Base-by-base conservation (phyloP, 768 basidiomycete species). In the Clitopilus hobsonii region DNA sequence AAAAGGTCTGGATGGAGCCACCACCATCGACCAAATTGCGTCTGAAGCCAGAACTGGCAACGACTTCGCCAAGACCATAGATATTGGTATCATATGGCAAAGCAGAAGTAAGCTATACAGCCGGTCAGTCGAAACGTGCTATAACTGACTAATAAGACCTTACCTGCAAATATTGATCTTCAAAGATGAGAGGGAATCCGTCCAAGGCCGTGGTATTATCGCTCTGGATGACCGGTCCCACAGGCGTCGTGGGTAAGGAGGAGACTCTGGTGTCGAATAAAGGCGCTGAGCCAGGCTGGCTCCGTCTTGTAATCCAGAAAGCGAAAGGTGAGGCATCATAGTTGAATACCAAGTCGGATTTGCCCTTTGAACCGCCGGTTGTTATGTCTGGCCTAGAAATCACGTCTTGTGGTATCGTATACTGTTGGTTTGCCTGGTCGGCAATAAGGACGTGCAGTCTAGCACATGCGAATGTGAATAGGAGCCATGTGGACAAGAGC, bases 111-210 rank as follows among this genome's bases (percentile, higher is more conserved):
- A 92, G 58, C 84, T 85, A 56, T 1, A 38, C 2, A 22, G n/a
- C n/a, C n/a, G 22, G 38, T 38, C 28, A 20, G 8, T 38, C 18
- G 6, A 14, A 41, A 26, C 25, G 25, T 32, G 36, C 50, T 16
- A 49, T 26, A 6, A 6, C 20, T 25, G 36, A 28, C 18, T n/a
- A n/a, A 26, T 48, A 1, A 20, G 7, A 7, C 26, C 56, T 49
- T 54, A 83, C 82, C 77, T 91, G 88, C 20, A 92, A 75, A 64
- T 90, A 91, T 62, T 86, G 86, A 58, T 91, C 83, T 60, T 91
- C 89, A 61, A 91, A 91, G 11, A 92, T 80, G 10, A 92, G 71
- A 0, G 84, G 80, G 55, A 89, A 88, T 0, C 78, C 83, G 54
- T 84, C 75, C 16, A 91, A 71, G 2, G 79, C 77, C 0, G 84